Evolutionary conservation across 805 yeast genomes (phyloP).

Genomic region (Kodamaea kakaduensis): DNA sequence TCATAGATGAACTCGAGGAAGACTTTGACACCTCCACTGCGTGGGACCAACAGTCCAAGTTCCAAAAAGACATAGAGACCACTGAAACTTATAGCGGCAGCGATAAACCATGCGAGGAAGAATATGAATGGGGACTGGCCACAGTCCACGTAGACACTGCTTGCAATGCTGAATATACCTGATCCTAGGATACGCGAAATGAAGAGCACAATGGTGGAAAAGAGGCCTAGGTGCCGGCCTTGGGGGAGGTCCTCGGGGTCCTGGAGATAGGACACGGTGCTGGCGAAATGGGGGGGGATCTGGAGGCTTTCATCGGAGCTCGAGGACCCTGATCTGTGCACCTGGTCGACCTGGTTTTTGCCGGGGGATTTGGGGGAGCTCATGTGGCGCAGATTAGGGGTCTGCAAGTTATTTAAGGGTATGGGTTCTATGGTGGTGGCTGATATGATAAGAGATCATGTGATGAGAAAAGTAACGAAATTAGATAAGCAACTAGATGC

Average conservation of each 20-base stretch:
- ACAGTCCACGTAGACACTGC: slow-evolving; percentile 59
- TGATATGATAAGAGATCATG: slow-evolving; percentile 2
- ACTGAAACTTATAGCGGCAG: slow-evolving; percentile 59
- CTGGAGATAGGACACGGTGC: slow-evolving; percentile 19
- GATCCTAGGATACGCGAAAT: slow-evolving; percentile 72
- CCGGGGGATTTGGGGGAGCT: background rate
- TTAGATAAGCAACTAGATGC: too few species aligned
- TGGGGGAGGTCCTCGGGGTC: slow-evolving; percentile 57
- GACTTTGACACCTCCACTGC: slow-evolving; percentile 74
- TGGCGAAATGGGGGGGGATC: background rate
- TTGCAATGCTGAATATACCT: slow-evolving; percentile 72
- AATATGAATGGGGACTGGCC: slow-evolving; percentile 65
- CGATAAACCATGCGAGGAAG: slow-evolving; percentile 58
- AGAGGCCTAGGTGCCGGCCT: slow-evolving; percentile 70
- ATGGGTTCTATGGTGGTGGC: slow-evolving; percentile 5
- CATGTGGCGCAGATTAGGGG: slow-evolving; percentile 12
- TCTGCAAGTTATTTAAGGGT: too few species aligned
- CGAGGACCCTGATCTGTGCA: background rate
- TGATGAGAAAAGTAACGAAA: too few species aligned
- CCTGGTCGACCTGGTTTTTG: background rate
- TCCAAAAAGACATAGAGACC: slow-evolving; percentile 67
- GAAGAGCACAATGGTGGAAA: slow-evolving; percentile 59
- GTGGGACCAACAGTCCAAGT: slow-evolving; percentile 64
- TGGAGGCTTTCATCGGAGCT: background rate
- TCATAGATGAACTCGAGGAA: slow-evolving; percentile 65